Evolutionary conservation across 2,329 filamentous ascomycete species (phyloP).

Genomic region (Trichoderma sp.): DNA sequence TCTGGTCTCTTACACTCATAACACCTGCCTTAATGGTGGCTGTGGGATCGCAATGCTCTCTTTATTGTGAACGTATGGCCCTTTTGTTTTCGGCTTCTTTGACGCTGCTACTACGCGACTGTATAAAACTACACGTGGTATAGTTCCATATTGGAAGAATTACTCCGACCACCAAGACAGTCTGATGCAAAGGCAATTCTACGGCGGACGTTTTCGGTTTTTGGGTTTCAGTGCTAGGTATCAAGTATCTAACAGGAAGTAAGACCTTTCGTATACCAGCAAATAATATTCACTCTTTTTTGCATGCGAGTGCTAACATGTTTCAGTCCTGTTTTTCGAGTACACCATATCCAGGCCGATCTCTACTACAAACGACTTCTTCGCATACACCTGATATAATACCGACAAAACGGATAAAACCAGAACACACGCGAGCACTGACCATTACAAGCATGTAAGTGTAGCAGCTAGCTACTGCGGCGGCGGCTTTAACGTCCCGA

Average conservation of each 20-base stretch:
- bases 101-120: neutral
- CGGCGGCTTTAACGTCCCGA: neutral
- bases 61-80: neutral
- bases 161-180: neutral
- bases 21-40: neutral
- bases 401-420: neutral
- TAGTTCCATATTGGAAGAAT: neutral
- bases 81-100: neutral
- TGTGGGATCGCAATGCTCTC: neutral
- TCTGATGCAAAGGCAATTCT: neutral
- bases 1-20: neutral
- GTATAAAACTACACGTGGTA: neutral
- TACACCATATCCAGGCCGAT: neutral
- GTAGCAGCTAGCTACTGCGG: neutral
- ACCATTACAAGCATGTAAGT: neutral
- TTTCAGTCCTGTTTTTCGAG: neutral
- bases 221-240: neutral
- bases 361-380: neutral
- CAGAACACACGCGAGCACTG: neutral
- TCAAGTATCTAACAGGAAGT: slow-evolving; percentile 1
- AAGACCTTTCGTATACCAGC: slow-evolving; percentile 13
- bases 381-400: neutral
- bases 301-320: neutral
- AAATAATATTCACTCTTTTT: neutral
- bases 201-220: neutral